Base-by-base conservation (phyloP, 2,329 filamentous ascomycete species). In the Didymella segeticola region DNA sequence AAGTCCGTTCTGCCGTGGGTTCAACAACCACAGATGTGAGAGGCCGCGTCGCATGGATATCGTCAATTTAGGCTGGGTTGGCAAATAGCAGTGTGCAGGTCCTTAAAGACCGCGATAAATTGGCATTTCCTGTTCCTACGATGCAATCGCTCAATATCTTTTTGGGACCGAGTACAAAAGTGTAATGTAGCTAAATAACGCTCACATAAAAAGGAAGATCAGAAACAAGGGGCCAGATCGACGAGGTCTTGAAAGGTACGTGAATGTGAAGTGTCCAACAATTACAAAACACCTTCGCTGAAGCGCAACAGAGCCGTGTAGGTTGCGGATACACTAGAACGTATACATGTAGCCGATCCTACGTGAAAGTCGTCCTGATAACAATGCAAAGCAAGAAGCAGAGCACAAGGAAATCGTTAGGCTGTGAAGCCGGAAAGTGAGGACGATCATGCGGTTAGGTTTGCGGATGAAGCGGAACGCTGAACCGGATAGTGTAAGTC, bases 401-500 rank as follows among this genome's bases (percentile, higher is more conserved):
- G 33, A 52, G 47, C 42, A 42, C 10, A 48, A 56, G 29, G 39
- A 47, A 56, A 52, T 56, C 53, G 48, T 56, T 47, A 31, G 53
- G 53, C 53, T 42, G 37, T 43, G 41, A 29, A 38, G 53, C 53
- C 53, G 29, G 37, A 51, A 42, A 36, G 39, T 38, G 47, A 27
- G 38, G 43, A 47, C 38, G 30, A 45, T 47, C 53, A 47, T 56
- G 33, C 43, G 48, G 48, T 37, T 38, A 39, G 39, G 38, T 48
- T 34, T 33, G 48, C 38, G 17, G 33, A 39, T 45, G 48, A 25
- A 20, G 38, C 38, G 19, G 33, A 30, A 36, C 38, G 17, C 27
- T 30, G 34, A 36, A 36, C 36, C 46, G 47, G 30, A 50, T 47
- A 29, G 46, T 50, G 58, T 68, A 63, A 56, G 45, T 73, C 70